Evolutionary conservation across 106 monocot species (phyloP).

Genomic region (Apostasia ramifera): DNA sequence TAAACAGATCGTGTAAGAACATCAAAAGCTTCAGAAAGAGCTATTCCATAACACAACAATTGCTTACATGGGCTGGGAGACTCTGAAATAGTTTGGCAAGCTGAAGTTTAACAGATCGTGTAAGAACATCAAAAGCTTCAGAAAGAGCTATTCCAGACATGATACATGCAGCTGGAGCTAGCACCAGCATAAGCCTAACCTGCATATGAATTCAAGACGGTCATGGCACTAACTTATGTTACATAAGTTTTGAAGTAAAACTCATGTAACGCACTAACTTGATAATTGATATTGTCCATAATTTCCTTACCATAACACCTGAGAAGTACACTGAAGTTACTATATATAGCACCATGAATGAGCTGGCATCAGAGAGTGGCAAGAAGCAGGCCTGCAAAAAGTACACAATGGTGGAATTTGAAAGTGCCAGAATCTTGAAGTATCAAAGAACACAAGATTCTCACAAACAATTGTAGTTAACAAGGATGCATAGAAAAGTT

Average conservation of each 20-base stretch:
- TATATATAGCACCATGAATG: slow-evolving; percentile 80
- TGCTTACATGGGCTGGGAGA: slow-evolving; percentile 39
- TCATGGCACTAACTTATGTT: not conserved
- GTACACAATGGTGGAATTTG: not conserved
- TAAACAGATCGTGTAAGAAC: slow-evolving; percentile 3
- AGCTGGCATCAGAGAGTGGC: slow-evolving; percentile 96
- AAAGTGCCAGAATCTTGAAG: no score
- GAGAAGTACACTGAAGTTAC: slow-evolving; percentile 98
- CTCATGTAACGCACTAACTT: no score
- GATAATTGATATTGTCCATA: not conserved
- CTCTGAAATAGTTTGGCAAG: slow-evolving; percentile 34
- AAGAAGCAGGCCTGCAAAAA: slow-evolving; percentile 86
- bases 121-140: slow-evolving; percentile 74
- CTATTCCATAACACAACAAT: not conserved
- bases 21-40: not conserved
- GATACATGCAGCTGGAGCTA: slow-evolving; percentile 97
- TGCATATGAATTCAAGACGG: slow-evolving; percentile 20
- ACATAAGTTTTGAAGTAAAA: no score
- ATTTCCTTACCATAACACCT: slow-evolving; percentile 89
- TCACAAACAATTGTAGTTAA: no score
- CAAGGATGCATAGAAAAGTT: no score
- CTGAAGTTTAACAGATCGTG: slow-evolving; percentile 81
- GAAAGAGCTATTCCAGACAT: slow-evolving; percentile 98
- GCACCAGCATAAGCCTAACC: slow-evolving; percentile 99
- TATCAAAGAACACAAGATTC: no score